These are phyloP conservation scores for Cryphonectria radicalis DNA, from an alignment of 2,329 filamentous ascomycete genomes.

Conservation along the genomic window DNA sequence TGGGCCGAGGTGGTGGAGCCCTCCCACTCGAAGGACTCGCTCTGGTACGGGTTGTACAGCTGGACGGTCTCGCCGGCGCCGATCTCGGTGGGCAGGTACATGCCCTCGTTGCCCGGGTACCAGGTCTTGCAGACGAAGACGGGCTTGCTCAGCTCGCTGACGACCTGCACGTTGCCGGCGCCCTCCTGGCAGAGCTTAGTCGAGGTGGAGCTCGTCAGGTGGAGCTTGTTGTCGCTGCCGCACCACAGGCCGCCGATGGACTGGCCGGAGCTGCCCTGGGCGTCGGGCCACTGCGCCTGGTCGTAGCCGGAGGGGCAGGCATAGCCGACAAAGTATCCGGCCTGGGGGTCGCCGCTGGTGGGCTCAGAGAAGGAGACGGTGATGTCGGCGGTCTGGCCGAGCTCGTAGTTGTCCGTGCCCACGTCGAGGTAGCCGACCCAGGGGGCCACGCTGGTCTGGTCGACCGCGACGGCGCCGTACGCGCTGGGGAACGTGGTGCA, in stretches of 20 bases:
- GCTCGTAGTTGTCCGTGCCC: constrained; percentile 15
- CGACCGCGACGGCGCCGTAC: constrained; percentile 76
- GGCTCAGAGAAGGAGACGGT: constrained; percentile 65
- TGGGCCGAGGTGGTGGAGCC: constrained; percentile 80
- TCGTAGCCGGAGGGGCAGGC: constrained; percentile 89
- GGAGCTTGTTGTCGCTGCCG: constrained; percentile 71
- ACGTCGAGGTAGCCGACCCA: constrained; percentile 78
- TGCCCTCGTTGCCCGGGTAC: constrained; percentile 89
- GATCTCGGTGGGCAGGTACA: constrained; percentile 77
- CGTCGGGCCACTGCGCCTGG: constrained; percentile 85
- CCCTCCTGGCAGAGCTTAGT: constrained; percentile 77
- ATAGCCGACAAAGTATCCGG: constrained; percentile 83
- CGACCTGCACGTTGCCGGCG: constrained; percentile 69
- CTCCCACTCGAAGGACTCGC: constrained; percentile 78
- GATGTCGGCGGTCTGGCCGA: constrained; percentile 50
- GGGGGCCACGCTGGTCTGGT: constrained; percentile 71
- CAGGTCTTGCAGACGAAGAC: constrained; percentile 91
- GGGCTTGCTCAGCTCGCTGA: constrained; percentile 71
- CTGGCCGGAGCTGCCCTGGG: constrained; percentile 79
- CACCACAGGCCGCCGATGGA: constrained; percentile 89
- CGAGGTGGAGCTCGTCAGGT: constrained; percentile 71
- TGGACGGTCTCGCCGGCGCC: constrained; percentile 60
- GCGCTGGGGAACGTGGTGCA: constrained; percentile 75
- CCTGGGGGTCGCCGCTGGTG: constrained; percentile 62
- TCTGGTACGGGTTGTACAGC: constrained; percentile 76